These are phyloP conservation scores for Phoma sp. DNA, from an alignment of 2,329 filamentous ascomycete species.

Conservation along the genomic window DNA sequence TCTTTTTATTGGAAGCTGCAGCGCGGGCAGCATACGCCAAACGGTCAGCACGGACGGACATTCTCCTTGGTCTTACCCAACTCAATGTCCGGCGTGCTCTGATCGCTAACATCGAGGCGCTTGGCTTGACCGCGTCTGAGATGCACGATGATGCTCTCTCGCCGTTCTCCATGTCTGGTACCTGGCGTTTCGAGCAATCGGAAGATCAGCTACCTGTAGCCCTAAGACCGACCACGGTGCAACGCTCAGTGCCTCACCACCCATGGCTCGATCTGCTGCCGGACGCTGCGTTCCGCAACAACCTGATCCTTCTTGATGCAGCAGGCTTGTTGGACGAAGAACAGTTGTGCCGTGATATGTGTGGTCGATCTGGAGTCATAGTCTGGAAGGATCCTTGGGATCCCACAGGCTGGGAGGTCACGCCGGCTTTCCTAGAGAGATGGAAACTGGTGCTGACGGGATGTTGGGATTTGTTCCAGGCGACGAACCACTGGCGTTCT, in stretches of 20 bases:
- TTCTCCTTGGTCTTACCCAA: constrained; percentile 5
- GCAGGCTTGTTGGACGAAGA: constrained; percentile 7
- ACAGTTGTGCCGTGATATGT: constrained; percentile 2
- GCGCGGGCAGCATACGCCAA: neutral
- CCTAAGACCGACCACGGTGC: constrained; percentile 58
- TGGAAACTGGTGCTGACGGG: constrained; percentile 4
- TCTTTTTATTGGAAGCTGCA: neutral
- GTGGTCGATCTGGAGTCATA: neutral
- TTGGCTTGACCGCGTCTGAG: constrained; percentile 7
- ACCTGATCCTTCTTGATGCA: constrained; percentile 47
- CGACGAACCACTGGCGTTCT: constrained; percentile 7
- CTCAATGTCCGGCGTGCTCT: constrained; percentile 11
- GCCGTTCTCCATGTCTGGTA: neutral
- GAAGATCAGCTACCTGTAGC: neutral
- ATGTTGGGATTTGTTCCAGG: constrained; percentile 2
- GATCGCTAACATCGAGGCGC: constrained; percentile 3
- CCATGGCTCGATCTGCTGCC: constrained; percentile 63
- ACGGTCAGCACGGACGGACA: neutral
- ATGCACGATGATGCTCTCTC: constrained; percentile 9
- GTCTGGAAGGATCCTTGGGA: constrained; percentile 11
- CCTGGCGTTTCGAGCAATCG: neutral
- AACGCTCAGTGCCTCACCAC: constrained; percentile 59
- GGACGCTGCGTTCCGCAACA: constrained; percentile 60
- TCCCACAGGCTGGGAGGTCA: constrained; percentile 9
- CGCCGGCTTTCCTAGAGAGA: neutral